Evolutionary conservation across 192 early-diverging fungal genomes (phyloP).

Genomic region (Coemansia javaensis): DNA sequence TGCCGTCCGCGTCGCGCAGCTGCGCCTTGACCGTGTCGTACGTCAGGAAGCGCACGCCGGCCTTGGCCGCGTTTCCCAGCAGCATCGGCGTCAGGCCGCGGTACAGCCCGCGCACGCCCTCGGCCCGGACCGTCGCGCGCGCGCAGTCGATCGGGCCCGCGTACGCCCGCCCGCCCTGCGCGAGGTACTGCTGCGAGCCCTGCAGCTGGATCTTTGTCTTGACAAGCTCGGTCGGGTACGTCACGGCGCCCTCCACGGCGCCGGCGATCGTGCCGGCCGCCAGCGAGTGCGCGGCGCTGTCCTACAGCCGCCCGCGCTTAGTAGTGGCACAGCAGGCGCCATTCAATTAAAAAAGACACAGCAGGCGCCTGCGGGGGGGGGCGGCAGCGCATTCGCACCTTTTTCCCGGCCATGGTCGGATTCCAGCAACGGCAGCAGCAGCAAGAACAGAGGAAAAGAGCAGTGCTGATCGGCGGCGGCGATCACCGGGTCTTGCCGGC

Average conservation of each 20-base stretch:
- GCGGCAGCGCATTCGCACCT: too few species aligned
- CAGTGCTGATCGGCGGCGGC: too few species aligned
- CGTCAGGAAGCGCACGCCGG: conserved; percentile 86
- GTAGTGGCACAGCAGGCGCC: too few species aligned
- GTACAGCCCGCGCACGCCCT: conserved; percentile 78
- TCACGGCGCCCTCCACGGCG: conserved; percentile 81
- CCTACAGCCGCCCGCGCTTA: conserved; percentile 15
- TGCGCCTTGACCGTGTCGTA: conserved; percentile 78
- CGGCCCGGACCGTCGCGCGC: conserved; percentile 61
- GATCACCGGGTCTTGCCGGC: too few species aligned
- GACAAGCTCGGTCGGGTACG: conserved; percentile 94
- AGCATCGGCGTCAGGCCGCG: conserved; percentile 85
- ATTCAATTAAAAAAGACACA: too few species aligned
- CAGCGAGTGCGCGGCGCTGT: conserved; percentile 60
- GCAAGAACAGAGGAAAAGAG: too few species aligned
- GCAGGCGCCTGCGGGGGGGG: too few species aligned
- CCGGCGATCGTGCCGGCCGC: conserved; percentile 83
- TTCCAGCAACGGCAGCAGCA: too few species aligned
- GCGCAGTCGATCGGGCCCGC: conserved; percentile 80
- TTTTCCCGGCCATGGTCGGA: too few species aligned
- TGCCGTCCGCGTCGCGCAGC: conserved; percentile 68
- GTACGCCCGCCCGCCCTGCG: conserved; percentile 50
- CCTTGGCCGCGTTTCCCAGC: conserved; percentile 87
- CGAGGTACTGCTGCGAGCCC: conserved; percentile 36
- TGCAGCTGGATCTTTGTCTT: conserved; percentile 96